Evolutionary conservation across 306 rosid genomes (phyloP).

Genomic region (Ormosia emarginata): DNA sequence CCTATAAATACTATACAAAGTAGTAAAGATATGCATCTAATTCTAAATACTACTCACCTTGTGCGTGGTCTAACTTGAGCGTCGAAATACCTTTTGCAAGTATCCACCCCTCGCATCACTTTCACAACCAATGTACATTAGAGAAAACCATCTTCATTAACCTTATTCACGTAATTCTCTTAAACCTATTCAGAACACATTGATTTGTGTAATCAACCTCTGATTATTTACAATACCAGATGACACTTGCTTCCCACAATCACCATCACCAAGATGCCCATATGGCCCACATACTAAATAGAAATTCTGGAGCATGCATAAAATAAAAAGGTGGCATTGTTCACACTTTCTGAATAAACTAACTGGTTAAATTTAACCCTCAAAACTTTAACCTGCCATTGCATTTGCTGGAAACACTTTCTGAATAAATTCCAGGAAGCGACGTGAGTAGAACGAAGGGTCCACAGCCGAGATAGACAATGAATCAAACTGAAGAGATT

Average conservation of each 20-base stretch:
- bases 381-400: constrained; percentile 30
- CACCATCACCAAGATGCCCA: background rate
- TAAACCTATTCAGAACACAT: too few species aligned
- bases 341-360: background rate
- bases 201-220: background rate
- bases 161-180: too few species aligned
- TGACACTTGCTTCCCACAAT: background rate
- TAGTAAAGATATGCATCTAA: too few species aligned
- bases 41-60: too few species aligned
- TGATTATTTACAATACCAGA: constrained; percentile 16
- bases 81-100: too few species aligned
- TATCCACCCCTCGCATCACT: too few species aligned
- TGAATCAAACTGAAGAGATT: constrained; percentile 80
- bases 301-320: background rate
- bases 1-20: too few species aligned
- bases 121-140: too few species aligned
- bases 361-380: background rate
- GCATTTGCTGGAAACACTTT: constrained; percentile 70
- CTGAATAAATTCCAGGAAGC: constrained; percentile 75
- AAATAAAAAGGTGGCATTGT: background rate
- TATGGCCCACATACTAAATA: background rate
- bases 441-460: constrained; percentile 72
- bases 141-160: too few species aligned
- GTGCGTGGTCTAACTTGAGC: too few species aligned
- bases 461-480: constrained; percentile 80